phyloP scores from a whole-genome alignment of 805 yeast species.

The Candida takata region DNA sequence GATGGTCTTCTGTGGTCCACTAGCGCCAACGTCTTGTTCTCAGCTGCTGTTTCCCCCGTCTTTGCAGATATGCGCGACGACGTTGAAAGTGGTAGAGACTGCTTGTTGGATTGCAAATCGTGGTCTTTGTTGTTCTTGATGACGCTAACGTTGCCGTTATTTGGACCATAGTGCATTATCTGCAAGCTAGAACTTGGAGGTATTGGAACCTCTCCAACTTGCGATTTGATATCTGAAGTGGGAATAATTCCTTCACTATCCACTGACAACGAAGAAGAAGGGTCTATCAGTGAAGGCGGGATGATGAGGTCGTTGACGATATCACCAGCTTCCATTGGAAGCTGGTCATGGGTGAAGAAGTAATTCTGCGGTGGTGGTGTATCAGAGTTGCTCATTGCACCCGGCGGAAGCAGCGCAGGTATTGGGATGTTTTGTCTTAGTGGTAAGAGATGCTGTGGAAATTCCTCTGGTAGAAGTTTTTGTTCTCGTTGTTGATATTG shows the following conservation, averaged over 20 bases:
- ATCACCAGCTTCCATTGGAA: conserved; percentile 1
- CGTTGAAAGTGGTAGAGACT: no score
- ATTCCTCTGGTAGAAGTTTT: not conserved
- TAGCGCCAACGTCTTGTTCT: conserved; percentile 3
- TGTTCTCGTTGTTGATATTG: no score
- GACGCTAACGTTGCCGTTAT: no score
- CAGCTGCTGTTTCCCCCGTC: no score
- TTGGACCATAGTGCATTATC: no score
- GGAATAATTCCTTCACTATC: no score
- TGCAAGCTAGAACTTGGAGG: no score
- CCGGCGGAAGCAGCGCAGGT: not conserved
- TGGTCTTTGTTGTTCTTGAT: no score
- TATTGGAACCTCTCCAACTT: not conserved
- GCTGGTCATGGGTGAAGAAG: conserved; percentile 4
- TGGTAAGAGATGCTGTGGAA: not conserved
- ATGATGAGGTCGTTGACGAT: conserved; percentile 2
- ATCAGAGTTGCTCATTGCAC: conserved; percentile 2
- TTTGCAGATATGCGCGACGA: no score
- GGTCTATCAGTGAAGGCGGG: conserved; percentile 6
- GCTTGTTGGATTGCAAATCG: no score
- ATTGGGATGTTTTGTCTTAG: not conserved
- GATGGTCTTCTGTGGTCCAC: conserved; percentile 2
- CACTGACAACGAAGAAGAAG: no score
- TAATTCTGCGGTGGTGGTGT: not conserved
- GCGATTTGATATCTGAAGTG: no score